Evolutionary conservation across 805 yeast genomes (phyloP).

Genomic region (Millerago galiae): DNA sequence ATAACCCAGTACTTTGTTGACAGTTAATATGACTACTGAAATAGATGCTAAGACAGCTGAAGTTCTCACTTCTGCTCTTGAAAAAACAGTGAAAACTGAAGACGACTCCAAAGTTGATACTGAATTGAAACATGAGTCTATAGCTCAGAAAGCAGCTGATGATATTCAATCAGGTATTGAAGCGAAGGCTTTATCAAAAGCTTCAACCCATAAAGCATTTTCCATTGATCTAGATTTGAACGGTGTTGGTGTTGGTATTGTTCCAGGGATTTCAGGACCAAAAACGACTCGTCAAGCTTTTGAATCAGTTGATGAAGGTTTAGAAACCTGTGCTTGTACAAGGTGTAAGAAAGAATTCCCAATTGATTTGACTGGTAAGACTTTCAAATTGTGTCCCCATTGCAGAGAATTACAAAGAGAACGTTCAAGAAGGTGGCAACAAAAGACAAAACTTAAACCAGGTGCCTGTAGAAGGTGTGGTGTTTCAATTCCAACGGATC

Average conservation of each 20-base stretch:
- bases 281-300: constrained; percentile 8
- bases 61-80: constrained; percentile 20
- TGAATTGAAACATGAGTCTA: constrained; percentile 48
- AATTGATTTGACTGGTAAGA: constrained; percentile 29
- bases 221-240: constrained; percentile 20
- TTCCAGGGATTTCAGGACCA: constrained; percentile 19
- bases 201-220: constrained; percentile 10
- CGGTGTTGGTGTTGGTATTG: constrained; percentile 18
- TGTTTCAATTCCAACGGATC: constrained; percentile 41
- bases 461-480: constrained; percentile 47
- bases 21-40: background rate
- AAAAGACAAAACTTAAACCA: constrained; percentile 48
- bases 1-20: background rate
- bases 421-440: constrained; percentile 60
- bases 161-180: background rate
- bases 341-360: constrained; percentile 56
- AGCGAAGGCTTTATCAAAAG: constrained; percentile 3
- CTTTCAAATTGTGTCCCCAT: constrained; percentile 54
- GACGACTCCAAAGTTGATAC: constrained; percentile 76
- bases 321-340: constrained; percentile 31
- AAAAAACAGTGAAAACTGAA: constrained; percentile 29
- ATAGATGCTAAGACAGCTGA: constrained; percentile 18
- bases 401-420: constrained; percentile 60
- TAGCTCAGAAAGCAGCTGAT: background rate
- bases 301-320: constrained; percentile 2